Evolutionary conservation across 495 filamentous ascomycete genomes (phyloP).

Genomic region (Chlorociboria aeruginascens): DNA sequence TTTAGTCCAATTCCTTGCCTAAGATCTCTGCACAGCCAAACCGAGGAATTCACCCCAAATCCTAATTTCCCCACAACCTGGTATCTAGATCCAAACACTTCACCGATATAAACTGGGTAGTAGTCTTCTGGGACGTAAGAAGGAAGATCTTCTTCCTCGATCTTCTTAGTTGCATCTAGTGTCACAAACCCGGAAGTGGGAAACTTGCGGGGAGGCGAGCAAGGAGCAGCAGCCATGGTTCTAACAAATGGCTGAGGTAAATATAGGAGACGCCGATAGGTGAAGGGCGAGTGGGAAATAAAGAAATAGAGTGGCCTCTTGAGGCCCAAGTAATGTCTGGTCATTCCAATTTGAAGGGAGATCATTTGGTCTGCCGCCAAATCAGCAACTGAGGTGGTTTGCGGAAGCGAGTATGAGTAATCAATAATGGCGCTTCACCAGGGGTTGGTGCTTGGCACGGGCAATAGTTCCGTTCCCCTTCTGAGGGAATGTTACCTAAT

Average conservation of each 20-base stretch:
- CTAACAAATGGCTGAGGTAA: conserved; percentile 14
- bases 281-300: conserved; percentile 9
- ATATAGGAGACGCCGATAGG: conserved; percentile 12
- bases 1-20: conserved; percentile 22
- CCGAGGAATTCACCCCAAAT: conserved; percentile 39
- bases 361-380: conserved; percentile 10
- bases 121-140: conserved; percentile 30
- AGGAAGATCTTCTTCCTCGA: conserved; percentile 36
- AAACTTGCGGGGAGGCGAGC: conserved; percentile 15
- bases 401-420: too few species aligned
- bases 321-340: conserved; percentile 9
- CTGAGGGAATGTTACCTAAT: too few species aligned
- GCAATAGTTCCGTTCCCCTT: too few species aligned
- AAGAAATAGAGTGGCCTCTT: conserved; percentile 11
- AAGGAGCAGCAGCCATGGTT: conserved; percentile 11
- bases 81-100: conserved; percentile 34
- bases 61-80: conserved; percentile 41
- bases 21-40: conserved; percentile 41
- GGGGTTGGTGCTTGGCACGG: too few species aligned
- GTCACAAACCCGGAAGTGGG: conserved; percentile 15
- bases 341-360: conserved; percentile 14
- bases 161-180: conserved; percentile 12
- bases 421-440: too few species aligned
- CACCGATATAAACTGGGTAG: conserved; percentile 38
- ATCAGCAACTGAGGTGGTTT: background rate